Percentiles rank a stretch among this genome's conserved stretches.
These are phyloP conservation scores for Piper longum DNA, from an alignment of 164 flowering plant species.

Conservation along the genomic window DNA sequence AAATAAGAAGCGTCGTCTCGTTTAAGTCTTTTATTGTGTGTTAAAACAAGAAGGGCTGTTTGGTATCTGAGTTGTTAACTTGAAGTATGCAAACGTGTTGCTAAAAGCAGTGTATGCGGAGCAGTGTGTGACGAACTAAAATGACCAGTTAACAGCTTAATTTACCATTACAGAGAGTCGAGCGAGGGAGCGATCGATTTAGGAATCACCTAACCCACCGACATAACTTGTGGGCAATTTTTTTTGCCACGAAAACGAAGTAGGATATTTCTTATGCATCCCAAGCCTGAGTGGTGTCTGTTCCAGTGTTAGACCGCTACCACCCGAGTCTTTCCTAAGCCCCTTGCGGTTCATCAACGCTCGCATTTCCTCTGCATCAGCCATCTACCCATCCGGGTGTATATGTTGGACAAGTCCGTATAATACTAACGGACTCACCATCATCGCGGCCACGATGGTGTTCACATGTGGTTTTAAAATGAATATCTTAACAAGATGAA, in stretches of 20 bases:
- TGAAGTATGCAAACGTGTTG: no score
- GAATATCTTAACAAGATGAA: no score
- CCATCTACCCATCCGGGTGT: constrained; percentile 43
- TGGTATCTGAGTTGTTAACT: no score
- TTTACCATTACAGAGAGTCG: no score
- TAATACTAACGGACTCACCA: constrained; percentile 20
- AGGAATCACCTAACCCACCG: no score
- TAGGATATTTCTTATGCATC: neutral
- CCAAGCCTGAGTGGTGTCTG: neutral
- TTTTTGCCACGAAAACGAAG: neutral
- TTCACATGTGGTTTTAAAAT: no score
- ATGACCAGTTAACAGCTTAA: neutral
- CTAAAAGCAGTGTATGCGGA: no score
- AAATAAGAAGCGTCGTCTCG: no score
- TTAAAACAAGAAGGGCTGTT: no score
- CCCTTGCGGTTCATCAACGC: constrained; percentile 34
- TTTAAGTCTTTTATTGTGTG: no score
- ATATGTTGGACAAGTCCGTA: constrained; percentile 31
- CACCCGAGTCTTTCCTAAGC: constrained; percentile 29
- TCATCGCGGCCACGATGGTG: constrained; percentile 12
- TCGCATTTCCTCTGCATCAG: constrained; percentile 24
- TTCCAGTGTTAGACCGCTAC: constrained; percentile 9
- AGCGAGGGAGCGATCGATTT: no score
- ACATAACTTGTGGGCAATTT: neutral
- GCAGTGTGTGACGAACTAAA: no score